phyloP scores from a whole-genome alignment of 2,329 filamentous ascomycete species.

The Fusarium sp. region DNA sequence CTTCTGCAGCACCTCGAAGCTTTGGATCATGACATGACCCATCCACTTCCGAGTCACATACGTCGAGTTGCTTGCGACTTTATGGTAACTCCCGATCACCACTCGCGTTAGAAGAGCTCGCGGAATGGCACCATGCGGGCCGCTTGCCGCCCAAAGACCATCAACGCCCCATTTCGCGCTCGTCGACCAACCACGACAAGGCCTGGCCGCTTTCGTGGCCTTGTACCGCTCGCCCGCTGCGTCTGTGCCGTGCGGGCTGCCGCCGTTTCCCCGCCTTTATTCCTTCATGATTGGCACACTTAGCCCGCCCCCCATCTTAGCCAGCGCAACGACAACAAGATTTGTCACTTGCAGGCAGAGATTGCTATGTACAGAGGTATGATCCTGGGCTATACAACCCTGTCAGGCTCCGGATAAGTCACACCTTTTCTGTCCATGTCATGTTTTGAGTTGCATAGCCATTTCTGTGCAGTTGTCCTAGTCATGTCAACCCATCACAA shows the following conservation, averaged over 20 bases:
- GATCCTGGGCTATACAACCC: slow-evolving; percentile 20
- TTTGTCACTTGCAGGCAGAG: slow-evolving; percentile 33
- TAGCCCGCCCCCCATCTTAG: slow-evolving; percentile 36
- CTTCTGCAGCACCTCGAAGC: slow-evolving; percentile 22
- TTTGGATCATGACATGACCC: slow-evolving; percentile 37
- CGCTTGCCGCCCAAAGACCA: slow-evolving; percentile 35
- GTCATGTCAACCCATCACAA: slow-evolving; percentile 30
- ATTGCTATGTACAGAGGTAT: slow-evolving; percentile 30
- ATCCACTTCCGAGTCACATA: slow-evolving; percentile 5
- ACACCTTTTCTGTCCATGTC: slow-evolving; percentile 3
- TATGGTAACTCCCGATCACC: slow-evolving; percentile 7
- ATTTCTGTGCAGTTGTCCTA: slow-evolving; percentile 15
- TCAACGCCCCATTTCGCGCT: slow-evolving; percentile 27
- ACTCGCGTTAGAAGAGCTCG: slow-evolving; percentile 16
- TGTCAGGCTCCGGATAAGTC: slow-evolving; percentile 23
- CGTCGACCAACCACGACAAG: slow-evolving; percentile 33
- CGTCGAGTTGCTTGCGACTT: slow-evolving; percentile 5
- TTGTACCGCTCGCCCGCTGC: slow-evolving; percentile 28
- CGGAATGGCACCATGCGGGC: slow-evolving; percentile 36
- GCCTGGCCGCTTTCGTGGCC: slow-evolving; percentile 25
- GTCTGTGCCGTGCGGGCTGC: slow-evolving; percentile 35
- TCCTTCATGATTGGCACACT: slow-evolving; percentile 37
- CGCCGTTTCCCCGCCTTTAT: slow-evolving; percentile 30
- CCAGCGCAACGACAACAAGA: slow-evolving; percentile 33
- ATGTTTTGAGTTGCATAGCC: slow-evolving; percentile 12